Percentiles rank a stretch among this genome's conserved stretches.
Conservation (phyloP, 768 basidiomycete species). For the Tubosaeta sp. region DNA sequence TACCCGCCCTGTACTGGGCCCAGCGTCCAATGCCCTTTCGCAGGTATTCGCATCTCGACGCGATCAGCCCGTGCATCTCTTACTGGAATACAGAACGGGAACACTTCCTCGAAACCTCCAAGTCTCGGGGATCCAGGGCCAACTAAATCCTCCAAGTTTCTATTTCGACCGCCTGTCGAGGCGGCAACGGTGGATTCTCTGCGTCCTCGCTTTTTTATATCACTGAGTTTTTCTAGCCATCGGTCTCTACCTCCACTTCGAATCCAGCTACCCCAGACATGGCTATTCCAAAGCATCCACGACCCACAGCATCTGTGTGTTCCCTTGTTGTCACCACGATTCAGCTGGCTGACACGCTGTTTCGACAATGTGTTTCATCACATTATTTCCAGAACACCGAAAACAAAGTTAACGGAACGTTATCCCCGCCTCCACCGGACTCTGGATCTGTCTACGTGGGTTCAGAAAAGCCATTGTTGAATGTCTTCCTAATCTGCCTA, state of each 20-base stretch:
- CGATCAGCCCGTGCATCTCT: conserved; percentile 8
- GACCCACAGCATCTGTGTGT: conserved; percentile 7
- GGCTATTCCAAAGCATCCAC: conserved; percentile 9
- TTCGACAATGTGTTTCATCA: background rate
- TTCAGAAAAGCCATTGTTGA: background rate
- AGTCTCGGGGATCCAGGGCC: conserved; percentile 4
- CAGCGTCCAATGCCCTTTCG: conserved; percentile 2
- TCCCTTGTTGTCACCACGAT: background rate
- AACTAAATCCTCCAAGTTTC: conserved; percentile 2
- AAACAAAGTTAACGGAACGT: background rate
- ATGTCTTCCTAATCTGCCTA: background rate
- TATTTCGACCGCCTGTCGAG: conserved; percentile 5
- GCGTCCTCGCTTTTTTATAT: conserved; percentile 2
- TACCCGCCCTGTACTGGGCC: conserved; percentile 6
- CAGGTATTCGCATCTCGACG: conserved; percentile 11
- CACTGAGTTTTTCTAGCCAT: conserved; percentile 11
- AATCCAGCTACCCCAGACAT: conserved; percentile 8
- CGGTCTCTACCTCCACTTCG: conserved; percentile 1
- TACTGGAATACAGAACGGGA: conserved; percentile 14
- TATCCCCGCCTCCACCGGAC: conserved; percentile 4
- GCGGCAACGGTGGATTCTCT: conserved; percentile 15
- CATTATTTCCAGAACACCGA: conserved; percentile 8
- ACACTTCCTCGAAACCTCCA: conserved; percentile 11
- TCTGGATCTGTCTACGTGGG: conserved; percentile 20
- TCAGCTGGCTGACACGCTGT: background rate